Conservation (phyloP, 1,284 basidiomycete species). For the Tilletiaria anomala region DNA sequence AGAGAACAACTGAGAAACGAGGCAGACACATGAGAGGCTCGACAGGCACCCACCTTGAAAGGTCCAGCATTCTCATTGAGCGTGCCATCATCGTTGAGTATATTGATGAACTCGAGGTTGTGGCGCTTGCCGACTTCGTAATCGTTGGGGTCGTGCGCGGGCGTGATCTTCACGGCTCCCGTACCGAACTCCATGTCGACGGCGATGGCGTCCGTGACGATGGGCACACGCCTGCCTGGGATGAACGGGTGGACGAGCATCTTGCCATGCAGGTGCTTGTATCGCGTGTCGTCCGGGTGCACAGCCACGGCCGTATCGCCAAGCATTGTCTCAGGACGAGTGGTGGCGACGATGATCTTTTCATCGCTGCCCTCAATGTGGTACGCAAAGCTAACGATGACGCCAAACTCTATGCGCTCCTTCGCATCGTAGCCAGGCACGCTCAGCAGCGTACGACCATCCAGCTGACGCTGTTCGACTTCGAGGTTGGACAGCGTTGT, state of each 20-base stretch:
- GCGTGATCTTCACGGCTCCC: conserved; percentile 97
- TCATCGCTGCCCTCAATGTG: conserved; percentile 75
- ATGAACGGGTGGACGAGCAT: conserved; percentile 82
- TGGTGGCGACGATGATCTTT: conserved; percentile 84
- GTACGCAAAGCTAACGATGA: conserved; percentile 89
- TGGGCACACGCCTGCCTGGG: conserved; percentile 63
- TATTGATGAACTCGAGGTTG: conserved; percentile 82
- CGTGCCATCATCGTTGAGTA: conserved; percentile 93
- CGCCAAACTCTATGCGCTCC: conserved; percentile 94
- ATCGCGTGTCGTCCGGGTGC: conserved; percentile 83
- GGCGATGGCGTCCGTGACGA: conserved; percentile 66
- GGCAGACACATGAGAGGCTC: conserved; percentile 1
- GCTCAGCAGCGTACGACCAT: conserved; percentile 68
- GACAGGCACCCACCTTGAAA: conserved; percentile 50
- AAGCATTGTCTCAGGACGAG: conserved; percentile 96
- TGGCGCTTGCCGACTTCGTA: conserved; percentile 86
- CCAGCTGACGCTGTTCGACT: conserved; percentile 88
- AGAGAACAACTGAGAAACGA: conserved; percentile 55
- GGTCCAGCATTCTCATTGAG: conserved; percentile 79
- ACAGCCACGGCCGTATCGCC: conserved; percentile 96
- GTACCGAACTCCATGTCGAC: conserved; percentile 97
- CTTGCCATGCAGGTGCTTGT: conserved; percentile 91
- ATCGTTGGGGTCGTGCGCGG: conserved; percentile 96
- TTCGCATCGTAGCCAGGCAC: conserved; percentile 89
- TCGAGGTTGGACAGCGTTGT: conserved; percentile 95